A percentile compares a stretch with the other conserved stretches of the same genome.
Conservation (phyloP, 1,284 basidiomycete species). For the Trichosporon asahii region DNA sequence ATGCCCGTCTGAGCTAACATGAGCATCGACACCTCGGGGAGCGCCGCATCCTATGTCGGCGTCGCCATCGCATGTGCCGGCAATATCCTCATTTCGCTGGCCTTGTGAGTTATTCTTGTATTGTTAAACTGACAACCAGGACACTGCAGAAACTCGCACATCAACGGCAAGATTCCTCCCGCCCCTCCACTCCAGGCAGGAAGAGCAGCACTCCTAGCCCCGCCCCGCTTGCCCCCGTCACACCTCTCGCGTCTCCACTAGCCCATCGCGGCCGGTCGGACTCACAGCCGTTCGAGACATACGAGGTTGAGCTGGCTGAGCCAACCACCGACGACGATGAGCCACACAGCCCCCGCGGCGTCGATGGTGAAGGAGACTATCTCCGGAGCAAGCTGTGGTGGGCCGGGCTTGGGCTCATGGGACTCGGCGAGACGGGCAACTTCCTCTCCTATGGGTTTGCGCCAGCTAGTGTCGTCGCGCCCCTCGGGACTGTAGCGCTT, state of each 20-base stretch:
- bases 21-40: not conserved
- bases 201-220: not conserved
- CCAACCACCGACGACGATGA: constrained; percentile 14
- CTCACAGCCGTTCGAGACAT: not conserved
- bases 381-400: constrained; percentile 87
- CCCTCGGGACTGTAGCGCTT: constrained; percentile 83
- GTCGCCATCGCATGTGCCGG: constrained; percentile 79
- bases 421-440: constrained; percentile 85
- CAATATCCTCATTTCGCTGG: constrained; percentile 83
- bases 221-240: not conserved
- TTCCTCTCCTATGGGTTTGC: constrained; percentile 86
- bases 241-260: not conserved
- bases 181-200: not conserved
- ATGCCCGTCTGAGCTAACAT: not conserved
- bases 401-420: constrained; percentile 83
- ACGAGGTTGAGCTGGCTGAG: constrained; percentile 15
- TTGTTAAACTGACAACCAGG: constrained; percentile 24
- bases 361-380: constrained; percentile 57
- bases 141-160: constrained; percentile 91
- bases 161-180: constrained; percentile 59
- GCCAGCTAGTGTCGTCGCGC: constrained; percentile 91
- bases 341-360: constrained; percentile 5
- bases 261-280: not conserved
- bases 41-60: constrained; percentile 63
- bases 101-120: constrained; percentile 55